phyloP scores from a whole-genome alignment of 75 land plant species.

The Picea glauca region DNA sequence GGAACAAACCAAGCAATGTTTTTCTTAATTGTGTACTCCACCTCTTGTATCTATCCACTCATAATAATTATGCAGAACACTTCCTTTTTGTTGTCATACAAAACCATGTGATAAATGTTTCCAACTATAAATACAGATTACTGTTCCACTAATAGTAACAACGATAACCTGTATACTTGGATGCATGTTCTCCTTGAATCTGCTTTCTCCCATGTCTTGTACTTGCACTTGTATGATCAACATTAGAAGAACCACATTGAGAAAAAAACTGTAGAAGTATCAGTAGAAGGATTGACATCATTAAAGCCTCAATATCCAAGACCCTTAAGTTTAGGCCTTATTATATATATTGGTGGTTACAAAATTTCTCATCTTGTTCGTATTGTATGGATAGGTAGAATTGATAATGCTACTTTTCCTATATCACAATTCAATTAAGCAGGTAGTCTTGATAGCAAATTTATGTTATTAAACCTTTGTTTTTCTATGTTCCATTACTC shows the following conservation, averaged over 20 bases:
- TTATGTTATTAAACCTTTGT: background rate
- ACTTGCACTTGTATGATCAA: background rate
- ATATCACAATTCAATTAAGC: background rate
- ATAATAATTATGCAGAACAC: too few relatives aligned
- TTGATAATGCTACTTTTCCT: background rate
- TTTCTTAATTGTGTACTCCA: too few relatives aligned
- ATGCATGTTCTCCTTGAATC: too few relatives aligned
- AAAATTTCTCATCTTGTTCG: background rate
- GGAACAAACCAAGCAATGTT: too few relatives aligned
- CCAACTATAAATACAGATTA: too few relatives aligned
- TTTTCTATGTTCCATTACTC: background rate
- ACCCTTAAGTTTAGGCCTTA: background rate
- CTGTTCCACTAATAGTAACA: too few relatives aligned
- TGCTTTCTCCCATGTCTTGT: background rate
- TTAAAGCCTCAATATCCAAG: background rate
- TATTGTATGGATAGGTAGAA: background rate
- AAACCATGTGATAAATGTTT: too few relatives aligned
- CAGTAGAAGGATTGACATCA: too few relatives aligned
- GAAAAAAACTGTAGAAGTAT: too few relatives aligned
- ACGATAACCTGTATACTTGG: too few relatives aligned
- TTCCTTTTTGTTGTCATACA: too few relatives aligned
- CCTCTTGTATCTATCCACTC: too few relatives aligned
- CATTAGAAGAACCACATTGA: background rate
- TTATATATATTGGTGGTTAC: background rate
- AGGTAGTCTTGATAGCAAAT: constrained; percentile 4